Percentiles rank a stretch among this genome's conserved stretches.
Conservation (phyloP, 139 green algal genomes). For the Astrephomene gubernaculifera region DNA sequence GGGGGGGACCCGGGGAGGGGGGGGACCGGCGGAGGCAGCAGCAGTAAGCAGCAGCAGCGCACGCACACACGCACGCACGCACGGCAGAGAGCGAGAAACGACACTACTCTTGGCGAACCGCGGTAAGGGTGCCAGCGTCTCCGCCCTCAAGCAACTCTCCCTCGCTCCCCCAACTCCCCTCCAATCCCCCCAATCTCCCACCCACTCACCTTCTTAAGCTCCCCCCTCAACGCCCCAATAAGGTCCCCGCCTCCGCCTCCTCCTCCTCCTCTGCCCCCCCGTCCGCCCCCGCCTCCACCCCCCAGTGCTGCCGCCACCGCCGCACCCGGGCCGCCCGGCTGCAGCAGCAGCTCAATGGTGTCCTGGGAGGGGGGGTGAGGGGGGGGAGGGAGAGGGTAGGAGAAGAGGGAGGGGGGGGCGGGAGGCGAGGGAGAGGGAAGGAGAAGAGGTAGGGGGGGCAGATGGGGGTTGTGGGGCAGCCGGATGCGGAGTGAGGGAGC, state of each 20-base stretch:
- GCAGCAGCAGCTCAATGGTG: slow-evolving; percentile 25
- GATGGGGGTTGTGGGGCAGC: too few relatives aligned
- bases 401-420: neutral
- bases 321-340: neutral
- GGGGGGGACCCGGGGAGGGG: neutral
- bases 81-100: too few relatives aligned
- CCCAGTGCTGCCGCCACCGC: neutral
- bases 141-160: too few relatives aligned
- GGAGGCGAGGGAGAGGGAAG: neutral
- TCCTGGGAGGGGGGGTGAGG: neutral
- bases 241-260: too few relatives aligned
- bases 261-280: neutral
- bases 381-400: neutral
- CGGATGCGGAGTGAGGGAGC: too few relatives aligned
- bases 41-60: neutral
- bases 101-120: too few relatives aligned
- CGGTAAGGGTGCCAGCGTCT: too few relatives aligned
- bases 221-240: too few relatives aligned
- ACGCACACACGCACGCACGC: neutral
- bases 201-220: slow-evolving; percentile 1
- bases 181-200: too few relatives aligned
- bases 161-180: too few relatives aligned
- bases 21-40: neutral
- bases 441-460: too few relatives aligned
- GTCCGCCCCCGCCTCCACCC: neutral